Evolutionary conservation across 768 basidiomycete genomes (phyloP).

Genomic region (Collybia sordida): DNA sequence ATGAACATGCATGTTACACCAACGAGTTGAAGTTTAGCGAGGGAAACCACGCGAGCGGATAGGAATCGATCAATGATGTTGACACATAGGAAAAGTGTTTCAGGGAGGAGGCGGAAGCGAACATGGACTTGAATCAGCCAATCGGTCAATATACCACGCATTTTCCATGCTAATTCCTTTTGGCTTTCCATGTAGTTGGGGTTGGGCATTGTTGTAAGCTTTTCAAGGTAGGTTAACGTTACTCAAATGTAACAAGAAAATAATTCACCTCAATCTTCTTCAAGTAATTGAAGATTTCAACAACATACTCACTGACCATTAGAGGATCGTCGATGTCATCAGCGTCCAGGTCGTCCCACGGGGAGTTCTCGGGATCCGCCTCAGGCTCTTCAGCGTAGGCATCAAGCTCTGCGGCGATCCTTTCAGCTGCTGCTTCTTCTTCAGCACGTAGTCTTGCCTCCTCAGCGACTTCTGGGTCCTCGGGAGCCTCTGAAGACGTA

Average conservation of each 20-base stretch:
- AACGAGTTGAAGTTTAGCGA: constrained; percentile 93
- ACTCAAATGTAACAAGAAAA: constrained; percentile 1
- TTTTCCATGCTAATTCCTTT: constrained; percentile 93
- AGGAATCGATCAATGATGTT: constrained; percentile 92
- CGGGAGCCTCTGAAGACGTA: constrained; percentile 63
- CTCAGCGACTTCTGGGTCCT: constrained; percentile 32
- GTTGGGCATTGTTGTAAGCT: constrained; percentile 84
- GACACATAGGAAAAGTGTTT: constrained; percentile 92
- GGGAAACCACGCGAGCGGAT: constrained; percentile 75
- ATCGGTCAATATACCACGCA: constrained; percentile 93
- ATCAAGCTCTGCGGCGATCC: constrained; percentile 51
- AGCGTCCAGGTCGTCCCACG: constrained; percentile 91
- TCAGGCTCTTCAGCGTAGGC: constrained; percentile 53
- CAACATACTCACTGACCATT: constrained; percentile 97
- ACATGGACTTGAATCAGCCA: constrained; percentile 96
- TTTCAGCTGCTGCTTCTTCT: constrained; percentile 42
- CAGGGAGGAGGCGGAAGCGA: constrained; percentile 88
- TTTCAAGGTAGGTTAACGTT: constrained; percentile 1
- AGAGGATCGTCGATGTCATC: constrained; percentile 92
- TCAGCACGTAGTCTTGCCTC: constrained; percentile 40
- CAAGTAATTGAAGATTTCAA: constrained; percentile 92
- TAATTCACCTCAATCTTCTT: constrained; percentile 78
- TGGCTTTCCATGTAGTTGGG: constrained; percentile 95
- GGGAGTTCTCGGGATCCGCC: constrained; percentile 61
- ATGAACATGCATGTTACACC: constrained; percentile 94